Conservation (phyloP, 768 basidiomycete species). For the Gelatoporia subvermispora region DNA sequence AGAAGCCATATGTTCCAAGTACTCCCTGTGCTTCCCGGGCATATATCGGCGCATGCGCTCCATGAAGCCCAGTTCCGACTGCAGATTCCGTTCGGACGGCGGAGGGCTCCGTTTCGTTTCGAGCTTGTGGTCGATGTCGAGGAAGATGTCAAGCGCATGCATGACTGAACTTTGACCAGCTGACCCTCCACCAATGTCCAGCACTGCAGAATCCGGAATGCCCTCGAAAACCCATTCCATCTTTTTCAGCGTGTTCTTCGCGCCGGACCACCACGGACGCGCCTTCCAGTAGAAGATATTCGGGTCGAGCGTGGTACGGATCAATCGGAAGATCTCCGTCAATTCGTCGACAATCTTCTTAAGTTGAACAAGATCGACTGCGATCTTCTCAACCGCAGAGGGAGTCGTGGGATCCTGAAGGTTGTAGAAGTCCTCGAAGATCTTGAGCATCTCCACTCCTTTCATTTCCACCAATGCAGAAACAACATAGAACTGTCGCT, state of each 20-base stretch:
- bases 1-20: slow-evolving; percentile 62
- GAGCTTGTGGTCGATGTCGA: slow-evolving; percentile 86
- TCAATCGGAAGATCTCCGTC: slow-evolving; percentile 59
- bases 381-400: slow-evolving; percentile 40
- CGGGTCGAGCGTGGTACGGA: slow-evolving; percentile 74
- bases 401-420: slow-evolving; percentile 60
- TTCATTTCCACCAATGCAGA: slow-evolving; percentile 83
- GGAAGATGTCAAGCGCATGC: slow-evolving; percentile 79
- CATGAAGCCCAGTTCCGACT: slow-evolving; percentile 77
- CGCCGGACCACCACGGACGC: slow-evolving; percentile 91
- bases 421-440: slow-evolving; percentile 83
- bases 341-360: slow-evolving; percentile 70
- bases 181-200: slow-evolving; percentile 81
- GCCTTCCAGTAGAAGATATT: slow-evolving; percentile 85
- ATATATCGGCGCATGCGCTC: slow-evolving; percentile 92
- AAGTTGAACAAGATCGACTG: slow-evolving; percentile 66
- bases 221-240: slow-evolving; percentile 76
- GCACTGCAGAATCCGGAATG: slow-evolving; percentile 45
- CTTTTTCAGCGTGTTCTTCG: slow-evolving; percentile 35
- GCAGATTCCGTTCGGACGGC: slow-evolving; percentile 61
- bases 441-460: slow-evolving; percentile 79
- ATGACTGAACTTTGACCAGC: slow-evolving; percentile 94
- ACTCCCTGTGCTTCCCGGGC: slow-evolving; percentile 87
- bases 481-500: slow-evolving; percentile 79
- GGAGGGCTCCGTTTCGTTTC: slow-evolving; percentile 62